These are phyloP conservation scores for Solanum infundibuliforme DNA, from an alignment of 257 asterid genomes.

Conservation along the genomic window DNA sequence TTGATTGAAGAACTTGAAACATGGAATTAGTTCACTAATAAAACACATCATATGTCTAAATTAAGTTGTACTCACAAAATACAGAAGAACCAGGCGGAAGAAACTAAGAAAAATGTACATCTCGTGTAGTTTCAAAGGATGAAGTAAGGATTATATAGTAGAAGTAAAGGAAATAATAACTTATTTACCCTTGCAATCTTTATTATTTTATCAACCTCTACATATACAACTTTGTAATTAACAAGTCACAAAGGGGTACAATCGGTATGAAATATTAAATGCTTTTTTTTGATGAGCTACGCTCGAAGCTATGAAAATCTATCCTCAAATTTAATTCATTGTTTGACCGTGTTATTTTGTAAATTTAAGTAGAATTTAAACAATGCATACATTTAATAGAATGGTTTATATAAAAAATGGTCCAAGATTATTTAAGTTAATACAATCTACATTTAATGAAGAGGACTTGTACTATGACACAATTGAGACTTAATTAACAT, in stretches of 20 bases:
- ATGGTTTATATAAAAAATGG: not conserved
- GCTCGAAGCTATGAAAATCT: not conserved
- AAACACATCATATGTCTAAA: not conserved
- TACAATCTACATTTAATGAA: not conserved
- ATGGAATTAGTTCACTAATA: not conserved
- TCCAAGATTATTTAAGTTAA: not conserved
- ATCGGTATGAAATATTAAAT: not conserved
- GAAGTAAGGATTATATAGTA: not conserved
- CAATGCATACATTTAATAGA: not conserved
- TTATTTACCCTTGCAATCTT: not conserved
- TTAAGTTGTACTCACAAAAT: not conserved
- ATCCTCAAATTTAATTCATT: not conserved
- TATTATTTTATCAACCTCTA: not conserved
- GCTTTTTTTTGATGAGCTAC: not conserved
- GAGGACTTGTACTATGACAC: not conserved
- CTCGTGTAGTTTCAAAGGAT: not conserved
- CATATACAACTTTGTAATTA: not conserved
- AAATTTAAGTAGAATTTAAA: not conserved
- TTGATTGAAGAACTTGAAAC: not conserved
- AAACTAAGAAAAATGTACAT: not conserved
- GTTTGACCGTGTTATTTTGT: not conserved
- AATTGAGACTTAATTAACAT: not conserved
- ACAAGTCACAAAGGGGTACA: not conserved
- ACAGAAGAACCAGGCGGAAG: not conserved
- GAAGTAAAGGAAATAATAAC: not conserved